Percentiles rank a stretch among this genome's conserved stretches.
These are phyloP conservation scores for Penicillium sp. DNA, from an alignment of 2,329 filamentous ascomycete genomes.

Conservation along the genomic window DNA sequence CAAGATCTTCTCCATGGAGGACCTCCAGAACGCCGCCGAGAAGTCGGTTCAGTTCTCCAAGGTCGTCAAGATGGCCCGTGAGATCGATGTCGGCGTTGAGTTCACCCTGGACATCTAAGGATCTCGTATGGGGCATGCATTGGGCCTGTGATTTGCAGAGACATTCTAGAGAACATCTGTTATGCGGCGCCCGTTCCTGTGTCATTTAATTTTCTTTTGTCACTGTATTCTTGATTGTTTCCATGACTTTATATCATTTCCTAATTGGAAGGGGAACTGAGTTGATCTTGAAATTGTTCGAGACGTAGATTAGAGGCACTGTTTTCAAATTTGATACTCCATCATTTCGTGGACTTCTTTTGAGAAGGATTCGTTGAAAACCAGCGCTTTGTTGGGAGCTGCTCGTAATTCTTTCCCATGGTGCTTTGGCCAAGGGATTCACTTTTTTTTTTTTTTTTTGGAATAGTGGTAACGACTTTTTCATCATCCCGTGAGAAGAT, in stretches of 20 bases:
- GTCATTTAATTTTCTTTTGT: constrained; percentile 29
- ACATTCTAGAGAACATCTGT: constrained; percentile 17
- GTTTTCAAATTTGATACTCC: background rate
- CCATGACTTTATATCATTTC: constrained; percentile 25
- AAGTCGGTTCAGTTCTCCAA: constrained; percentile 99
- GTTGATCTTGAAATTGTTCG: background rate
- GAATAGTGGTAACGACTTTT: too few relatives aligned
- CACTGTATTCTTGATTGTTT: constrained; percentile 30
- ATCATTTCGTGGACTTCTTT: background rate
- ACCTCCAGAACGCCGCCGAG: constrained; percentile 94
- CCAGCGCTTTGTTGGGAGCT: too few relatives aligned
- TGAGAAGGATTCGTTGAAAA: too few relatives aligned
- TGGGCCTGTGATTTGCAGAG: constrained; percentile 9
- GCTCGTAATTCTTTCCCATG: too few relatives aligned
- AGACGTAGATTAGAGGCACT: background rate
- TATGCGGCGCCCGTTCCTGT: constrained; percentile 21
- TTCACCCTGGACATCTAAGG: constrained; percentile 90
- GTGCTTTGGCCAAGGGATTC: too few relatives aligned
- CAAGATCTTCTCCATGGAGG: constrained; percentile 99
- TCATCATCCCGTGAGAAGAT: too few relatives aligned
- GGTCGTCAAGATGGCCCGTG: constrained; percentile 97
- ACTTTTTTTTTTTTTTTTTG: too few relatives aligned
- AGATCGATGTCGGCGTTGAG: constrained; percentile 96
- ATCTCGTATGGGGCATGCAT: constrained; percentile 13
- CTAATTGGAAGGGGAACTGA: constrained; percentile 21